Conservation (phyloP, 2,329 filamentous ascomycete species). For the Aspergillus brasiliensis region DNA sequence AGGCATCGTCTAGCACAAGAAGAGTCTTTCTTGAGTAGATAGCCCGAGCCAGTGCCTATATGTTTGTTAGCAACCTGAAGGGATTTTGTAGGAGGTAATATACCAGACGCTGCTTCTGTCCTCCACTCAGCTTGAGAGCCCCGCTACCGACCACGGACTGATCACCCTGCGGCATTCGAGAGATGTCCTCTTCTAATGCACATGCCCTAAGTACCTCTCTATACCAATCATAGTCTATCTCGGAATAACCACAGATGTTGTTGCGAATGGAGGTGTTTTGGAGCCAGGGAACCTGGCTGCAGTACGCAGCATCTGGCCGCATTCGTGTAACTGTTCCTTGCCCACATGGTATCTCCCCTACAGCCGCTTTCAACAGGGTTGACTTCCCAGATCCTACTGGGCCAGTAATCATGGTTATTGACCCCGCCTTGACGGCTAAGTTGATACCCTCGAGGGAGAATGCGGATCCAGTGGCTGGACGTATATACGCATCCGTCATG, state of each 20-base stretch:
- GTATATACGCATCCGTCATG: neutral
- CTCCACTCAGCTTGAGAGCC: neutral
- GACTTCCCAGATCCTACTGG: slow-evolving; percentile 1
- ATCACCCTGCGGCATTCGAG: neutral
- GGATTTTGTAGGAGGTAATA: neutral
- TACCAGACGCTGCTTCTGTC: slow-evolving; percentile 1
- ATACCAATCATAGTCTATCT: slow-evolving; percentile 67
- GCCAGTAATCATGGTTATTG: neutral
- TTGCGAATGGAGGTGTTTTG: slow-evolving; percentile 75
- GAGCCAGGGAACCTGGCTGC: slow-evolving; percentile 71
- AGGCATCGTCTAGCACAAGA: neutral
- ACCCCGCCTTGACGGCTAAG: neutral
- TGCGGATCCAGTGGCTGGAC: neutral
- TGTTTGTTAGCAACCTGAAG: neutral
- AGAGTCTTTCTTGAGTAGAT: neutral
- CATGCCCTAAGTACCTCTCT: slow-evolving; percentile 68
- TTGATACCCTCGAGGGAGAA: neutral
- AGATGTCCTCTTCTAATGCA: slow-evolving; percentile 69
- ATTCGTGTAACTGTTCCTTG: neutral
- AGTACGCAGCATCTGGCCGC: neutral
- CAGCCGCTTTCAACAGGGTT: neutral
- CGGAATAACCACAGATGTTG: slow-evolving; percentile 67
- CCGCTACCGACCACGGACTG: neutral
- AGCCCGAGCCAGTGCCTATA: slow-evolving; percentile 1
- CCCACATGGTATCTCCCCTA: neutral